Percentiles rank a stretch among this genome's conserved stretches.
Evolutionary conservation across 441 rosid genomes (phyloP).

Genomic region (Omphalea diandra): DNA sequence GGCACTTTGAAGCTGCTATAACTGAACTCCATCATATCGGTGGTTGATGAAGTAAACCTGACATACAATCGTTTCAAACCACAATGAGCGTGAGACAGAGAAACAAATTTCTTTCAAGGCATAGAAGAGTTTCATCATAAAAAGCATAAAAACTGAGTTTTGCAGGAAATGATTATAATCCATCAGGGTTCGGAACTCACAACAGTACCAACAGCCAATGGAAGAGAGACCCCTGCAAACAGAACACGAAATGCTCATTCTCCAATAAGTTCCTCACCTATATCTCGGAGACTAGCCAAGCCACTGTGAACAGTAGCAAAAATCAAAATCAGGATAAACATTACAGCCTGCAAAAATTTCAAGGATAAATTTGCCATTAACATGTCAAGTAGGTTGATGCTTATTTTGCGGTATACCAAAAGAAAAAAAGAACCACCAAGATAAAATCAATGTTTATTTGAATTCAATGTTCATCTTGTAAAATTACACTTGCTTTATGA

Average conservation of each 20-base stretch:
- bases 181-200: too few species aligned
- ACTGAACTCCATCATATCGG: slow-evolving; percentile 79
- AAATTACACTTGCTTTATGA: too few species aligned
- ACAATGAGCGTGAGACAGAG: slow-evolving; percentile 1
- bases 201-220: slow-evolving; percentile 76
- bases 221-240: slow-evolving; percentile 85
- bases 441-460: too few species aligned
- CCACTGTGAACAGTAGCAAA: slow-evolving; percentile 85
- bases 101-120: neutral
- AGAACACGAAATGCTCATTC: slow-evolving; percentile 77
- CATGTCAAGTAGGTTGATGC: too few species aligned
- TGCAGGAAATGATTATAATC: too few species aligned
- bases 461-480: too few species aligned
- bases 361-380: too few species aligned
- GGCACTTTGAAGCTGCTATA: slow-evolving; percentile 78
- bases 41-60: slow-evolving; percentile 95
- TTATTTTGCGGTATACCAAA: too few species aligned
- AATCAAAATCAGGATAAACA: slow-evolving; percentile 63
- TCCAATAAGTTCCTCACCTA: slow-evolving; percentile 74
- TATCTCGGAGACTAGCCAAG: slow-evolving; percentile 80
- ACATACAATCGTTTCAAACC: slow-evolving; percentile 21
- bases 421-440: too few species aligned
- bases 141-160: too few species aligned
- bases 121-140: too few species aligned
- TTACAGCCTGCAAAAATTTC: slow-evolving; percentile 56